Evolutionary conservation across 2,329 filamentous ascomycete species (phyloP).

Genomic region (Dothideomycetes sp.): DNA sequence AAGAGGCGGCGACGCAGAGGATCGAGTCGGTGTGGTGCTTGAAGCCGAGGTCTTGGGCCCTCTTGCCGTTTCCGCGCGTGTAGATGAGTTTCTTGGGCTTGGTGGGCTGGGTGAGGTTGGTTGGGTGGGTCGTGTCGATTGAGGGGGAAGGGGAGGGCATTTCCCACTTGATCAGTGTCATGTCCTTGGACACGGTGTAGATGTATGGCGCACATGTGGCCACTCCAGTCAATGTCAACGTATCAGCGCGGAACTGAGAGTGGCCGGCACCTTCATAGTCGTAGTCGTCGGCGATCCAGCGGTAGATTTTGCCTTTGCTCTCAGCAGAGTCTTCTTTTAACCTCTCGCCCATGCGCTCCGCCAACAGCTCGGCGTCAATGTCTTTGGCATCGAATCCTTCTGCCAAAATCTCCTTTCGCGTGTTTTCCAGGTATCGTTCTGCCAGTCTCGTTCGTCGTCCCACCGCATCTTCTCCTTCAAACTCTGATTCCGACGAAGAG

Average conservation of each 20-base stretch:
- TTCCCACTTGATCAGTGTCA: conserved; percentile 81
- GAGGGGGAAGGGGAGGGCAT: conserved; percentile 46
- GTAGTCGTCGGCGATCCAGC: conserved; percentile 64
- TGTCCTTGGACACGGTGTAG: conserved; percentile 84
- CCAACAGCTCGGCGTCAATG: conserved; percentile 85
- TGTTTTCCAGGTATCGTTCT: conserved; percentile 85
- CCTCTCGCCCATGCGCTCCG: conserved; percentile 51
- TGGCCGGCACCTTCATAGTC: conserved; percentile 59
- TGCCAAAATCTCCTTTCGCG: conserved; percentile 63
- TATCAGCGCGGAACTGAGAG: conserved; percentile 69
- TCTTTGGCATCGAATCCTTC: conserved; percentile 92
- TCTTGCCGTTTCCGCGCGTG: conserved; percentile 53
- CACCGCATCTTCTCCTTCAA: conserved; percentile 75
- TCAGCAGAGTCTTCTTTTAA: conserved; percentile 88
- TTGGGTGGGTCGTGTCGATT: conserved; percentile 9
- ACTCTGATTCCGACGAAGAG: conserved; percentile 38
- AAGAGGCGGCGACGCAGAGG: conserved; percentile 73
- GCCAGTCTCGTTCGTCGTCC: conserved; percentile 80
- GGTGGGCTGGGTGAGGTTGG: conserved; percentile 49
- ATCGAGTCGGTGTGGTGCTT: conserved; percentile 70
- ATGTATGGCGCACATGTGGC: conserved; percentile 70
- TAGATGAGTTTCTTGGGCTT: conserved; percentile 54
- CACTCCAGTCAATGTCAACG: conserved; percentile 67
- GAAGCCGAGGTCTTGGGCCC: conserved; percentile 52
- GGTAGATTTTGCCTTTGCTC: conserved; percentile 80